Base-by-base conservation (phyloP, 2,329 filamentous ascomycete species). In the Aspergillus texensis region DNA sequence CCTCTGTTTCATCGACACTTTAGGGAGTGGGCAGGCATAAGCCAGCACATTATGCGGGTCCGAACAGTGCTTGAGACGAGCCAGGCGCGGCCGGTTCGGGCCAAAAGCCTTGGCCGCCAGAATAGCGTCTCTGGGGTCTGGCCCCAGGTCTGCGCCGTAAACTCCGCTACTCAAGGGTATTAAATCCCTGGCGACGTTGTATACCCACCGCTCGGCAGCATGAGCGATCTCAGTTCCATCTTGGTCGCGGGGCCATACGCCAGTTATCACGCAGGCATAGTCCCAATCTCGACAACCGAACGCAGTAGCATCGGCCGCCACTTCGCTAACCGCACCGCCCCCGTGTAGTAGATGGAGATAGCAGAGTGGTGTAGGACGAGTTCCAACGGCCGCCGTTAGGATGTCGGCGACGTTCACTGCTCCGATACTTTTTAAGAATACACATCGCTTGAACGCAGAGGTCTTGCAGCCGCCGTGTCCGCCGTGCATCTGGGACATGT, bases 251-350 rank as follows among this genome's bases (percentile, higher is more conserved):
- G 79, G 78, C 87, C 87, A 90, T 62, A 88, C 83, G 30, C 85
- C 87, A 6, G 87, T 89, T 48, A 90, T 70, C 5, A 89, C 85
- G 67, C 87, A 90, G 53, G 87, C 87, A 76, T 84, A 89, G 36
- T 85, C 80, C 87, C 87, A 90, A 71, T 86, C 81, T 74, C 87
- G 84, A 77, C 84, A 88, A 52, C 88, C 86, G 60, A 36, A 90
- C 59, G 87, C 86, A 62, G 83, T 85, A 30, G 78, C 80, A 65
- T 83, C 74, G 6, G 75, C 65, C 1, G 75, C 68, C 19, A 84
- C 67, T 30, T 87, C 78, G 52, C 67, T n/a, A 48, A 86, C 72
- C 0, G 82, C 83, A 65, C 83, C 84, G 8, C 86, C 86, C 21
- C 87, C 86, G 46, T 89, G 87, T 10, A 89, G 75, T 5, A 90